Percentiles rank a stretch among this genome's conserved stretches.
Evolutionary conservation across 2,329 filamentous ascomycete species (phyloP).

Genomic region (Aspergillus bombycis): DNA sequence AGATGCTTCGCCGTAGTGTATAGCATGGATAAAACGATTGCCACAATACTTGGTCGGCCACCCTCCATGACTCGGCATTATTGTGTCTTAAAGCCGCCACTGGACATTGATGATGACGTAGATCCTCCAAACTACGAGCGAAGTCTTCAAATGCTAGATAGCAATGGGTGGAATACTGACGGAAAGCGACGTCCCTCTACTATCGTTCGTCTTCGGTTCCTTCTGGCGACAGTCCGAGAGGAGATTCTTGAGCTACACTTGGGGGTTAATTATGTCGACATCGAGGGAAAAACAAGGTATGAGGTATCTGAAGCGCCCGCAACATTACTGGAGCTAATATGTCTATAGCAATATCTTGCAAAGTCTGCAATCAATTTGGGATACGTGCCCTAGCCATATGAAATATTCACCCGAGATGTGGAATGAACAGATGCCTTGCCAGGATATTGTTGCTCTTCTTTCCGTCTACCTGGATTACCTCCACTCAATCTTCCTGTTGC

Average conservation of each 20-base stretch:
- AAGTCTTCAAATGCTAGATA: not conserved
- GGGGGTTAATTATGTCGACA: not conserved
- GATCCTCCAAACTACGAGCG: not conserved
- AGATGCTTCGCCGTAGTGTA: slow-evolving; percentile 3
- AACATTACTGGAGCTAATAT: not conserved
- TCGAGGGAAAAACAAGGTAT: not conserved
- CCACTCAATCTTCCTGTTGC: not conserved
- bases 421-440: not conserved
- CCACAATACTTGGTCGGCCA: slow-evolving; percentile 6
- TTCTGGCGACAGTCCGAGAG: slow-evolving; percentile 6
- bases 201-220: not conserved
- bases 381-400: not conserved
- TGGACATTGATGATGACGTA: slow-evolving; percentile 7
- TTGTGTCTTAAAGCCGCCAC: slow-evolving; percentile 6
- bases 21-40: slow-evolving; percentile 6
- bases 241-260: slow-evolving; percentile 7
- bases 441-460: not conserved
- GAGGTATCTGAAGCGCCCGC: not conserved
- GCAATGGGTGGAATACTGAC: slow-evolving; percentile 5
- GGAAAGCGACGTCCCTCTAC: not conserved
- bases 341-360: not conserved
- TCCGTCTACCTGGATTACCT: not conserved
- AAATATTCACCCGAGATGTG: not conserved
- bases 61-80: slow-evolving; percentile 6
- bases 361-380: not conserved